These are phyloP conservation scores for Mycena haematopus DNA, from an alignment of 768 basidiomycete genomes.

Conservation along the genomic window DNA sequence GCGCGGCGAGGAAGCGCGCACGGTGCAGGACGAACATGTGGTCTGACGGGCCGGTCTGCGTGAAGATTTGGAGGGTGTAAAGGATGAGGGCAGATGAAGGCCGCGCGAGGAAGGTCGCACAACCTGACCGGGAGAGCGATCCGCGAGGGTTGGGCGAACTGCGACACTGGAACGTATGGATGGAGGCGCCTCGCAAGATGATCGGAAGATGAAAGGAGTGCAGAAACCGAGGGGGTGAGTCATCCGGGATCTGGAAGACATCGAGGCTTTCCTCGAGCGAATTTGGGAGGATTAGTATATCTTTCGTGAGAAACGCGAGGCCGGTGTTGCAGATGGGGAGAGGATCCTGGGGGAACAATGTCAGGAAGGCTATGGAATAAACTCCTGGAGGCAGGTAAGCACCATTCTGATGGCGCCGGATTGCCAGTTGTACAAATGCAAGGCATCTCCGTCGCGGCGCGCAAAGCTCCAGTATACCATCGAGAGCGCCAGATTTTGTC, in stretches of 20 bases:
- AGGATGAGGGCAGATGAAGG: neutral
- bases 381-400: neutral
- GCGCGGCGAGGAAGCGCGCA: neutral
- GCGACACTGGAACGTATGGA: constrained; percentile 9
- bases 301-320: constrained; percentile 11
- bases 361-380: neutral
- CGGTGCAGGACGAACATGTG: constrained; percentile 21
- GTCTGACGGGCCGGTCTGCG: neutral
- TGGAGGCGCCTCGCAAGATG: neutral
- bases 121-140: neutral
- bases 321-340: constrained; percentile 2
- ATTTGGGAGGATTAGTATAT: constrained; percentile 12
- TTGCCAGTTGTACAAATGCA: constrained; percentile 15
- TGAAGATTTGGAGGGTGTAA: neutral
- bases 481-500: constrained; percentile 5
- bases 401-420: neutral
- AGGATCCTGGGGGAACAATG: neutral
- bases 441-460: neutral
- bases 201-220: constrained; percentile 4
- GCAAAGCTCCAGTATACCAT: constrained; percentile 9
- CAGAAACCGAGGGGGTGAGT: neutral
- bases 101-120: neutral
- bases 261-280: constrained; percentile 7
- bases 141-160: constrained; percentile 14
- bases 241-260: constrained; percentile 4